These are phyloP conservation scores for Colletotrichum higginsianum DNA, from an alignment of 2,329 filamentous ascomycete genomes.

Conservation along the genomic window DNA sequence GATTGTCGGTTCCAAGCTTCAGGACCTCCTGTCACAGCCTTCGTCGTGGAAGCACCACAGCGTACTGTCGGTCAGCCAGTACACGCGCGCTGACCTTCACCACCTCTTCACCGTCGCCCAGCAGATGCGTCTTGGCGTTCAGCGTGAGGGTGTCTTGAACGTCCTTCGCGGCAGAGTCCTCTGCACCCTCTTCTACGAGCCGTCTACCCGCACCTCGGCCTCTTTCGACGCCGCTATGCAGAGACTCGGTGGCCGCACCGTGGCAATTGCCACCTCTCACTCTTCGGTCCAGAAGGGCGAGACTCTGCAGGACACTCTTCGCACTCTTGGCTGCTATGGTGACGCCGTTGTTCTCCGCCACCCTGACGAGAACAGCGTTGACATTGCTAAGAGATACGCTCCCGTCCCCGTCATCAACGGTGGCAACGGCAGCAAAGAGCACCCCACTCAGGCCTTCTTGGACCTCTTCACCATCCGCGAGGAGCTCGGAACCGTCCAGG, in stretches of 20 bases:
- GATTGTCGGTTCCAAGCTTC: conserved; percentile 72
- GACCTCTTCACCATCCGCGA: conserved; percentile 99
- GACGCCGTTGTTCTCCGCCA: conserved; percentile 98
- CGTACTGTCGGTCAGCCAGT: conserved; percentile 92
- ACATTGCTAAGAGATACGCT: conserved; percentile 88
- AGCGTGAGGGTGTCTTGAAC: conserved; percentile 90
- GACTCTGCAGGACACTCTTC: conserved; percentile 91
- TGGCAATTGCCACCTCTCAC: conserved; percentile 84
- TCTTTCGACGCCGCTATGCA: conserved; percentile 99
- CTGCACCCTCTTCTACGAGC: conserved; percentile 97
- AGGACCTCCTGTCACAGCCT: conserved; percentile 78
- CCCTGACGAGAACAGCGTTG: conserved; percentile 84
- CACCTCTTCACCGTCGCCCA: conserved; percentile 96
- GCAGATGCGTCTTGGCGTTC: conserved; percentile 96
- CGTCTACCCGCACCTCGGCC: conserved; percentile 93
- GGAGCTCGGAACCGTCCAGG: conserved; percentile 95
- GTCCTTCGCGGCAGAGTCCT: conserved; percentile 89
- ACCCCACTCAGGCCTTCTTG: conserved; percentile 97
- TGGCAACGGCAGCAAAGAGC: conserved; percentile 95
- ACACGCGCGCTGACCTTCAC: conserved; percentile 89
- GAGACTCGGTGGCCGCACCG: conserved; percentile 89
- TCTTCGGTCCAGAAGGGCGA: conserved; percentile 97
- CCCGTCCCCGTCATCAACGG: conserved; percentile 96
- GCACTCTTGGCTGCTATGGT: conserved; percentile 93
- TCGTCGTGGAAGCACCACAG: conserved; percentile 93